Base-by-base conservation (phyloP, 208 protist species). In the Trypanosoma mega region DNA sequence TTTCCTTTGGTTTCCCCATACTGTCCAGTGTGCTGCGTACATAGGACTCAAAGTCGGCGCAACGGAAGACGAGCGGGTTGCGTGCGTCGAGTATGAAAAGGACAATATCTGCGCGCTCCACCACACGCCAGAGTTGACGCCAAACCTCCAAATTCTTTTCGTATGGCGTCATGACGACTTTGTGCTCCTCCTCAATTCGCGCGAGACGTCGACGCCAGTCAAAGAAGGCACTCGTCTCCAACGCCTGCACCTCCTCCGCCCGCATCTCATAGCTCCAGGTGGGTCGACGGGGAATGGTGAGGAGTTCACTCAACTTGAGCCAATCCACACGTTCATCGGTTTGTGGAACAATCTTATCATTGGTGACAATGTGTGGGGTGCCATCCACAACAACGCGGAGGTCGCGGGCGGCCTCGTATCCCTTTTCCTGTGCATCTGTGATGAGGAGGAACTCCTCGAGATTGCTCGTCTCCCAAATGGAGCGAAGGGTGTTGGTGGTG, bases 61-160 rank as follows among this genome's bases (percentile, higher is more conserved):
- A 95, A 54, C 93, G 82, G 79, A 98, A 99, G 46, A 98, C 82
- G 14, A 99, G 83, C 14, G 98, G 98, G 79, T 99, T 99, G 34
- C 98, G 76, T 0, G 93, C 93, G 69, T 99, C 98, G 0, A 98
- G 61, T 44, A 99, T 98, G 68, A 98, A 83, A 5, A 97, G 57
- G 5, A 98, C 75, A 8, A 99, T 53, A 64, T 99, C 87, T 7
- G 83, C 85, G 21, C 96, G 87, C 82, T 99, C 98, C 29, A 98
- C 79, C 33, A 99, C 98, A 23, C 98, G 87, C 98, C 98, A 99
- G 31, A 99, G 84, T 81, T 99, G 98, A 29, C 98, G 83, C 98
- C 98, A 99, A 20, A 99, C 96, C 73, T 99, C 97, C 7, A 99
- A 47, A 77, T 99, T 99, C 68, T 98, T 98, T 82, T 99, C 98